Evolutionary conservation across 768 basidiomycete genomes (phyloP).

Genomic region (Peribolospora baueri): DNA sequence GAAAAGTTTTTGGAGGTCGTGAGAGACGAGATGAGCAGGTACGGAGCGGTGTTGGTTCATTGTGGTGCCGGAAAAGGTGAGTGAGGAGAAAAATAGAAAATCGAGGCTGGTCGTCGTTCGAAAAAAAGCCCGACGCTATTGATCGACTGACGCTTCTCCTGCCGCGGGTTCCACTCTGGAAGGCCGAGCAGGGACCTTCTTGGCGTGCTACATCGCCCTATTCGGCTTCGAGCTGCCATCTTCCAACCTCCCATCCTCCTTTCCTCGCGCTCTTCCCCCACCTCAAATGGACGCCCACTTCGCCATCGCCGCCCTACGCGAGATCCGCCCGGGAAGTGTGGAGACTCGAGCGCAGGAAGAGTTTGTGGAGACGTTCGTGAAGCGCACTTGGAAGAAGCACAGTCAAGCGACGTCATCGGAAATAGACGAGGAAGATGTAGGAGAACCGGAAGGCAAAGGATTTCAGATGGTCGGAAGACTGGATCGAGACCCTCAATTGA

Average conservation of each 20-base stretch:
- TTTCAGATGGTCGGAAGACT: constrained; percentile 4
- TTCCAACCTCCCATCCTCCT: too few species aligned
- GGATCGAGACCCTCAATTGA: constrained; percentile 22
- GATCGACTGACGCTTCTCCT: too few species aligned
- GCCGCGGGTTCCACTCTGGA: too few species aligned
- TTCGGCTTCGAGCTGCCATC: constrained; percentile 29
- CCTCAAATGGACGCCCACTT: constrained; percentile 26
- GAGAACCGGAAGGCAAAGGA: too few species aligned
- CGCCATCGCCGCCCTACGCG: constrained; percentile 26
- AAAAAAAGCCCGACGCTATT: too few species aligned
- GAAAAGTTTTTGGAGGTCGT: constrained; percentile 30
- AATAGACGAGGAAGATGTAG: too few species aligned
- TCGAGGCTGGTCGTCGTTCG: too few species aligned
- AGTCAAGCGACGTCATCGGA: too few species aligned
- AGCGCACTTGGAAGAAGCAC: constrained; percentile 32
- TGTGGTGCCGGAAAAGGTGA: constrained; percentile 38
- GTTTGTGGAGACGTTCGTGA: constrained; percentile 34
- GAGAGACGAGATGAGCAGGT: constrained; percentile 20
- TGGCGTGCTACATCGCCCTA: constrained; percentile 35
- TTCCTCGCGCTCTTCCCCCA: constrained; percentile 17
- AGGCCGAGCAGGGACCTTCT: constrained; percentile 32
- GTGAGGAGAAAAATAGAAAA: too few species aligned
- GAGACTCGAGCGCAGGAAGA: constrained; percentile 34
- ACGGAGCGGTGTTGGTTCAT: constrained; percentile 32
- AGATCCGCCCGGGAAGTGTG: constrained; percentile 32